Percentiles rank a stretch among this genome's conserved stretches.
Evolutionary conservation across 306 rosid species (phyloP).

Genomic region (Prunus mume): DNA sequence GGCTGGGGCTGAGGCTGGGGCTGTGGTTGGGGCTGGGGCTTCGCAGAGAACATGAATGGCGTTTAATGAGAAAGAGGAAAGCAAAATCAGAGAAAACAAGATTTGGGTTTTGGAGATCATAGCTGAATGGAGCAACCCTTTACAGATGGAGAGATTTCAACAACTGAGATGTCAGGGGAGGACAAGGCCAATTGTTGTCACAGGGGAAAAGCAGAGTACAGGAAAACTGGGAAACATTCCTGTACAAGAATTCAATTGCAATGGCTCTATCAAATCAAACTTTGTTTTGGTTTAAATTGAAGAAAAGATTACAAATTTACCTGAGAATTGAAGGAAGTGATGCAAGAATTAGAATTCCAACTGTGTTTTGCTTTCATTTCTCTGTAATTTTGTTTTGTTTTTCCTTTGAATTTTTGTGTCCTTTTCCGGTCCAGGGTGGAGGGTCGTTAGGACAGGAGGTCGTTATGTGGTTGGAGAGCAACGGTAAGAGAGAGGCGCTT

Average conservation of each 20-base stretch:
- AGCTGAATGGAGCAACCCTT: background rate
- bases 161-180: background rate
- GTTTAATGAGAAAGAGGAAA: background rate
- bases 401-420: background rate
- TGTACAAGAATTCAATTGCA: background rate
- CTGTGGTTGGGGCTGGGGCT: constrained; percentile 5
- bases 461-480: constrained; percentile 8
- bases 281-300: background rate
- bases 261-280: background rate
- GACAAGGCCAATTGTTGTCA: background rate
- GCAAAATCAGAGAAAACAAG: constrained; percentile 13
- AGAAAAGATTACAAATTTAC: background rate
- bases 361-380: background rate
- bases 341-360: background rate
- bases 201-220: background rate
- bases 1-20: background rate
- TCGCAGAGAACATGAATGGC: background rate
- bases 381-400: background rate
- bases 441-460: constrained; percentile 16
- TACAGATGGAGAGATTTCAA: background rate
- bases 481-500: constrained; percentile 1
- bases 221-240: background rate
- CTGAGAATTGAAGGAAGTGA: background rate
- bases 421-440: background rate
- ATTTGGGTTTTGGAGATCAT: constrained; percentile 27